phyloP scores from a whole-genome alignment of 2,329 filamentous ascomycete species.

The Colletotrichum sp. region DNA sequence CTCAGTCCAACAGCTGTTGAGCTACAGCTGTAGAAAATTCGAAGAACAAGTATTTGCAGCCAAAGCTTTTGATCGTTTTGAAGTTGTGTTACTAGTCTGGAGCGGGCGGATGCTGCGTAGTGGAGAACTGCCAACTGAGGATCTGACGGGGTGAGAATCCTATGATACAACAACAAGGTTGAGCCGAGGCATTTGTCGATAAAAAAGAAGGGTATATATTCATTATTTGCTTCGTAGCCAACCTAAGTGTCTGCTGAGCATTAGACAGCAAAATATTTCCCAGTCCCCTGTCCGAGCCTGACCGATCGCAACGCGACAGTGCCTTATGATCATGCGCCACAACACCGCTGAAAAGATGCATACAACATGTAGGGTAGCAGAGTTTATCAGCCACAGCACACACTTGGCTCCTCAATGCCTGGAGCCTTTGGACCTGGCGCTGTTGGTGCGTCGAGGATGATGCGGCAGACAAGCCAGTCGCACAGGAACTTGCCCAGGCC shows the following conservation, averaged over 20 bases:
- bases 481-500: slow-evolving; percentile 59
- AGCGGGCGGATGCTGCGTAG: background rate
- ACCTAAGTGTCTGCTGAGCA: background rate
- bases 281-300: background rate
- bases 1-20: background rate
- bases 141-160: background rate
- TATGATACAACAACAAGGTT: background rate
- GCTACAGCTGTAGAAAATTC: background rate
- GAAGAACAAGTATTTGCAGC: background rate
- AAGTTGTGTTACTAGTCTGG: background rate
- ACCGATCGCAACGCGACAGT: background rate
- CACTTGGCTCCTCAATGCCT: slow-evolving; percentile 50
- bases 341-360: background rate
- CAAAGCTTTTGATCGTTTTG: background rate
- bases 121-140: background rate
- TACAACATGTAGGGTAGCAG: too few species aligned
- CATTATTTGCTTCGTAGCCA: background rate
- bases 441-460: slow-evolving; percentile 25
- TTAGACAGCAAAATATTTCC: background rate
- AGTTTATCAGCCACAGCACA: slow-evolving; percentile 47
- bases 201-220: slow-evolving; percentile 8
- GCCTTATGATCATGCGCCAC: background rate
- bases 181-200: background rate
- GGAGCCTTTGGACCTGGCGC: slow-evolving; percentile 25
- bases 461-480: slow-evolving; percentile 54